Percentiles rank a stretch among this genome's conserved stretches.
Evolutionary conservation across 1,284 basidiomycete genomes (phyloP).

Genomic region (Rhodotorula sp.): DNA sequence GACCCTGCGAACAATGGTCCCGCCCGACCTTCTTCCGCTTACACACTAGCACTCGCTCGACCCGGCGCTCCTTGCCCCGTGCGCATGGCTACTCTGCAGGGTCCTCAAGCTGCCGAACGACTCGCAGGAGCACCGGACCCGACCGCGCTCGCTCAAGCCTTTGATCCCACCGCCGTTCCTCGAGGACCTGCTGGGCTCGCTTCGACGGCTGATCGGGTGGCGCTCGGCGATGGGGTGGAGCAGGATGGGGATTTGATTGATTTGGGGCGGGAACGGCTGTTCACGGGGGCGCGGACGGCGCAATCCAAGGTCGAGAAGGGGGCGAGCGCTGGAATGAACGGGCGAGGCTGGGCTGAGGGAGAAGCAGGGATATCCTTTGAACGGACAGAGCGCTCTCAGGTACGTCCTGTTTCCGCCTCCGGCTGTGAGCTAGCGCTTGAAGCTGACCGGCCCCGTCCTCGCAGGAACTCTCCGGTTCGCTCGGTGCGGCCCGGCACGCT

Average conservation of each 20-base stretch:
- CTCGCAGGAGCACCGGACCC: background rate
- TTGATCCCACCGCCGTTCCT: slow-evolving; percentile 13
- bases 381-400: background rate
- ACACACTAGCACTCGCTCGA: background rate
- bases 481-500: slow-evolving; percentile 30
- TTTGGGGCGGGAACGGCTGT: slow-evolving; percentile 32
- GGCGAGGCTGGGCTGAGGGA: background rate
- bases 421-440: no score
- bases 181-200: slow-evolving; percentile 2
- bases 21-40: background rate
- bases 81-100: slow-evolving; percentile 4
- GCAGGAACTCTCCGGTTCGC: slow-evolving; percentile 29
- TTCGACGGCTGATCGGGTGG: background rate
- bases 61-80: background rate
- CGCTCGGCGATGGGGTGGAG: no score
- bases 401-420: background rate
- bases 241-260: slow-evolving; percentile 19
- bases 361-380: no score
- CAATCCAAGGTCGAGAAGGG: no score
- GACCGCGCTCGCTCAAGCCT: background rate
- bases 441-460: background rate
- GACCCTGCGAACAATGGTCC: background rate
- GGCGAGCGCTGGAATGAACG: background rate
- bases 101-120: background rate
- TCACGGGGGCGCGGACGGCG: slow-evolving; percentile 16